These are phyloP conservation scores for Blastomyces emzantsi DNA, from an alignment of 2,329 filamentous ascomycete species.

Conservation along the genomic window DNA sequence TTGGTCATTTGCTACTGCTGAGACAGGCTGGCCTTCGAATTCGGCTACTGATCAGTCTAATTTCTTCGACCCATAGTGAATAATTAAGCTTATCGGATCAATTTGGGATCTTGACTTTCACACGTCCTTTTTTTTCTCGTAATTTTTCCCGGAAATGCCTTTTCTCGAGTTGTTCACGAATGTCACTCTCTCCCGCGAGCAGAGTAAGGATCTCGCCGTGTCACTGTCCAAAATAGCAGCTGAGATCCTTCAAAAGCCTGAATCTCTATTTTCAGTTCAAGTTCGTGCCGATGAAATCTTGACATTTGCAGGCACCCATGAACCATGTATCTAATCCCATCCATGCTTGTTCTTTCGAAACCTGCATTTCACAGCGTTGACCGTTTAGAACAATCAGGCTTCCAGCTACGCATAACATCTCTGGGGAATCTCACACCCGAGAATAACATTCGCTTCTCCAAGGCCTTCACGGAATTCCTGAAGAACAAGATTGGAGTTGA, in stretches of 20 bases:
- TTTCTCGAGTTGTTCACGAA: not conserved
- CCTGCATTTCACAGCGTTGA: not conserved
- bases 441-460: not conserved
- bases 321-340: not conserved
- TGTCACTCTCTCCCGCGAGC: not conserved
- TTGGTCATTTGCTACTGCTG: not conserved
- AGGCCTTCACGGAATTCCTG: not conserved
- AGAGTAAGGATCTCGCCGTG: slow-evolving; percentile 1
- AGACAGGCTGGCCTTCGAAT: not conserved
- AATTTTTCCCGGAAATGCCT: not conserved
- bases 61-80: not conserved
- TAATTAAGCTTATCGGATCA: not conserved
- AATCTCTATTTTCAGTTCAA: not conserved
- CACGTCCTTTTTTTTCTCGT: not conserved
- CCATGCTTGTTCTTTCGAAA: not conserved
- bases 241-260: not conserved
- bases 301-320: slow-evolving; percentile 3
- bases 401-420: slow-evolving; percentile 1
- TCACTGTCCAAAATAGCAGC: not conserved
- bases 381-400: not conserved
- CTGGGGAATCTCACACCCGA: not conserved
- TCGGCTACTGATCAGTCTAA: not conserved
- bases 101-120: not conserved
- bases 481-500: not conserved
- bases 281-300: not conserved